phyloP scores from a whole-genome alignment of 495 filamentous ascomycete species.

The Neurospora tetrasperma region DNA sequence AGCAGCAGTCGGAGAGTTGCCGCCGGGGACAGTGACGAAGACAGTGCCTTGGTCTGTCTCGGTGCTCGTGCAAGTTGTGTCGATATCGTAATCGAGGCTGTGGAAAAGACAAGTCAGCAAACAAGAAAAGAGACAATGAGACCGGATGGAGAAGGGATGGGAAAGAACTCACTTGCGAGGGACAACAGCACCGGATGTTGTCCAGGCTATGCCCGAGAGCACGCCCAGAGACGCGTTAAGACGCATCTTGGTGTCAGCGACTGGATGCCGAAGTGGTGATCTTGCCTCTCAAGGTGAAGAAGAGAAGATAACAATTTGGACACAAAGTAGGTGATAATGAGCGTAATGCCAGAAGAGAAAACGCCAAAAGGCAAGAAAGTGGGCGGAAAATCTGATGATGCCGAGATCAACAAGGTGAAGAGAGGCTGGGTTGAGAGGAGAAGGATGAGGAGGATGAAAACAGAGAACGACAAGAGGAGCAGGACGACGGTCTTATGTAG shows the following conservation, averaged over 20 bases:
- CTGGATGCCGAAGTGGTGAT: neutral
- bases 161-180: conserved; percentile 15
- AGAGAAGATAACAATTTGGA: conserved; percentile 1
- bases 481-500: neutral
- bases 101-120: conserved; percentile 3
- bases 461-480: neutral
- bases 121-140: neutral
- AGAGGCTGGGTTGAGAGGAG: conserved; percentile 2
- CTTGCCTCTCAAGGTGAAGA: neutral
- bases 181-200: conserved; percentile 11
- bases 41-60: conserved; percentile 21
- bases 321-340: conserved; percentile 12
- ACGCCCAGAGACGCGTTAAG: conserved; percentile 11
- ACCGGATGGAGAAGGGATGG: neutral
- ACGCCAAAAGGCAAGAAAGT: neutral
- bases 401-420: neutral
- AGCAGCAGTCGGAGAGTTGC: conserved; percentile 4
- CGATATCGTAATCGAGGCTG: conserved; percentile 2
- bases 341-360: conserved; percentile 9
- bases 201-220: conserved; percentile 12
- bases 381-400: neutral
- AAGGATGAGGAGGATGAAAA: neutral
- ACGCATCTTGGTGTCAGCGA: conserved; percentile 18
- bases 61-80: conserved; percentile 17
- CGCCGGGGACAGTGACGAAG: conserved; percentile 22